Conservation (phyloP, 2,329 filamentous ascomycete genomes). For the Chaetomiaceae sp. region DNA sequence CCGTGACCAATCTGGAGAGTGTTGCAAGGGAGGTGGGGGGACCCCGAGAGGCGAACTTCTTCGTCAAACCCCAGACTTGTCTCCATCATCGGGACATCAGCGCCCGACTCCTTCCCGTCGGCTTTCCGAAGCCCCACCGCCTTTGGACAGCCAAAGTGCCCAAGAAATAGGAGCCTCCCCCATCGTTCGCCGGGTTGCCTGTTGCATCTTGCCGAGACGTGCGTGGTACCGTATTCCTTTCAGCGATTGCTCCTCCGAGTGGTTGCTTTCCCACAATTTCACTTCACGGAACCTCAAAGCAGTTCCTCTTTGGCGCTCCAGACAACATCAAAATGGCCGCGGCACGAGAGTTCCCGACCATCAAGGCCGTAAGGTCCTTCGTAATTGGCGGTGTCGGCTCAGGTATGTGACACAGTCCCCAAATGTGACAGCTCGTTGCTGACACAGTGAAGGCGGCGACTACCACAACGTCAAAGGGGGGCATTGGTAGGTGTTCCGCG, state of each 20-base stretch:
- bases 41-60: neutral
- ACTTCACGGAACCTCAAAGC: no score
- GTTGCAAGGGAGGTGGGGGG: neutral
- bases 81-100: constrained; percentile 26
- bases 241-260: no score
- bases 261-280: no score
- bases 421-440: constrained; percentile 2
- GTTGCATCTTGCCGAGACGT: neutral
- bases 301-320: no score
- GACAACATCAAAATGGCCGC: constrained; percentile 39
- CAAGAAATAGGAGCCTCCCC: constrained; percentile 5
- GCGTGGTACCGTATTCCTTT: neutral
- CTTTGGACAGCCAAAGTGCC: neutral
- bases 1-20: neutral
- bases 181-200: neutral
- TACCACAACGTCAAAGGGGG: constrained; percentile 87
- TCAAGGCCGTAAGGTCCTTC: constrained; percentile 70
- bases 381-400: constrained; percentile 61
- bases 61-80: neutral
- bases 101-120: constrained; percentile 16
- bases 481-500: constrained; percentile 51
- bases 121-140: constrained; percentile 15
- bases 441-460: constrained; percentile 58
- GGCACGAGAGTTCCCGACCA: constrained; percentile 62
- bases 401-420: constrained; percentile 36